These are phyloP conservation scores for Cylindrotheca closterium DNA, from an alignment of 108 stramenopile genomes.

Conservation along the genomic window DNA sequence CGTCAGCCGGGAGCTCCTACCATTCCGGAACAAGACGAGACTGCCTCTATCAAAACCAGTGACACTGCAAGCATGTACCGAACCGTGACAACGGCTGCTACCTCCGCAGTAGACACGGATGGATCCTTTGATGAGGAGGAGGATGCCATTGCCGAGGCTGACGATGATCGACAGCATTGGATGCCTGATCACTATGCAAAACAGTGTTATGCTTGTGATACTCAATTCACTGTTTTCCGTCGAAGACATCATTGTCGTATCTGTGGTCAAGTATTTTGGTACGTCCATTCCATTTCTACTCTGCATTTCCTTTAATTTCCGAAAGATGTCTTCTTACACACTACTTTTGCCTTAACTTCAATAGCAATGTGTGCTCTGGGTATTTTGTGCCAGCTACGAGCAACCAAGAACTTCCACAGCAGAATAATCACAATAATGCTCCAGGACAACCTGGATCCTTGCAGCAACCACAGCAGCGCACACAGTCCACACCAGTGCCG, in stretches of 20 bases:
- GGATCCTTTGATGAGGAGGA: no score
- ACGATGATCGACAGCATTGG: conserved; percentile 76
- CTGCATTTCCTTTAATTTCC: no score
- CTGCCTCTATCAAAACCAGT: no score
- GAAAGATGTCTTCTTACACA: no score
- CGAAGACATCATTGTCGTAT: conserved; percentile 96
- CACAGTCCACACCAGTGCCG: background rate
- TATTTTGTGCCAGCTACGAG: conserved; percentile 66
- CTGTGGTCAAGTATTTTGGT: conserved; percentile 99
- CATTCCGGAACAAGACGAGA: no score
- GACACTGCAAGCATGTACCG: no score
- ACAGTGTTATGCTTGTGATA: conserved; percentile 91
- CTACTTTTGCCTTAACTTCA: no score
- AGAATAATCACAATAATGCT: background rate
- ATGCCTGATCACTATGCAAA: conserved; percentile 94
- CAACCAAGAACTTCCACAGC: background rate
- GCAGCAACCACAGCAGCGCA: conserved; percentile 8
- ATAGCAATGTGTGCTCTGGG: conserved; percentile 86
- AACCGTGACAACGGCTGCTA: no score
- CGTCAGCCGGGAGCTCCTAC: background rate
- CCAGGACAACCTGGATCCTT: conserved; percentile 1
- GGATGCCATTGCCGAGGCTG: conserved; percentile 1
- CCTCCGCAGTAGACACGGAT: no score
- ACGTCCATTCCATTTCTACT: no score
- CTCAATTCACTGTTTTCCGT: conserved; percentile 92